phyloP scores from a whole-genome alignment of 371 early-diverging fungal species.

The Circinella minor region DNA sequence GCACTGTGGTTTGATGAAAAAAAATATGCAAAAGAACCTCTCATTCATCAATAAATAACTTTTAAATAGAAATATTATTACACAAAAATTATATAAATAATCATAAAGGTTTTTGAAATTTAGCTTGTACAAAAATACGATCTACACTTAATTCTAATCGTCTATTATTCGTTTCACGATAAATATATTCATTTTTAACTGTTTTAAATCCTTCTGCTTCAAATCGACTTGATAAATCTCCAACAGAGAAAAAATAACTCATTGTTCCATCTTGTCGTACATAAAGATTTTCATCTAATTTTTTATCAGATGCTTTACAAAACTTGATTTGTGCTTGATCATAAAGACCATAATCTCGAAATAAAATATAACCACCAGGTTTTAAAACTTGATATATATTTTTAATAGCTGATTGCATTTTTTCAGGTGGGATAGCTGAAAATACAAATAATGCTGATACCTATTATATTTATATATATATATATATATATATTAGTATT shows the following conservation, averaged over 20 bases:
- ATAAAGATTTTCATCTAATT: conserved; percentile 82
- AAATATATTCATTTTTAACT: conserved; percentile 73
- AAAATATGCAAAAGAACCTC: too few relatives aligned
- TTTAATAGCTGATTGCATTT: conserved; percentile 65
- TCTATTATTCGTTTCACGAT: conserved; percentile 82
- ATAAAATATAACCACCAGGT: conserved; percentile 79
- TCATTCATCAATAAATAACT: too few relatives aligned
- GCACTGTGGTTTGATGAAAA: too few relatives aligned
- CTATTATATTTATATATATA: conserved; percentile 18
- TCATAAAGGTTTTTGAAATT: conserved; percentile 60
- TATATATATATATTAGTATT: neutral
- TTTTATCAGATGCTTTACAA: conserved; percentile 67
- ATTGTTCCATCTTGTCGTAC: conserved; percentile 90
- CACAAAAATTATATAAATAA: neutral
- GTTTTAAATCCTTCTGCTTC: conserved; percentile 73
- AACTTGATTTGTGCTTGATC: conserved; percentile 92
- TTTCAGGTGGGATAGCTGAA: conserved; percentile 87
- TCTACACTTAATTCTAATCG: conserved; percentile 78
- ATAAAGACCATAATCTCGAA: conserved; percentile 90
- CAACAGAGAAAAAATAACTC: conserved; percentile 71
- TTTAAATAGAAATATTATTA: too few relatives aligned
- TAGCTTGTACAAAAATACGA: conserved; percentile 89
- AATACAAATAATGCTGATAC: conserved; percentile 84
- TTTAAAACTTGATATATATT: conserved; percentile 73
- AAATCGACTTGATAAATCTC: conserved; percentile 60